Conservation (phyloP, 768 basidiomycete genomes). For the Auricularia sp. region DNA sequence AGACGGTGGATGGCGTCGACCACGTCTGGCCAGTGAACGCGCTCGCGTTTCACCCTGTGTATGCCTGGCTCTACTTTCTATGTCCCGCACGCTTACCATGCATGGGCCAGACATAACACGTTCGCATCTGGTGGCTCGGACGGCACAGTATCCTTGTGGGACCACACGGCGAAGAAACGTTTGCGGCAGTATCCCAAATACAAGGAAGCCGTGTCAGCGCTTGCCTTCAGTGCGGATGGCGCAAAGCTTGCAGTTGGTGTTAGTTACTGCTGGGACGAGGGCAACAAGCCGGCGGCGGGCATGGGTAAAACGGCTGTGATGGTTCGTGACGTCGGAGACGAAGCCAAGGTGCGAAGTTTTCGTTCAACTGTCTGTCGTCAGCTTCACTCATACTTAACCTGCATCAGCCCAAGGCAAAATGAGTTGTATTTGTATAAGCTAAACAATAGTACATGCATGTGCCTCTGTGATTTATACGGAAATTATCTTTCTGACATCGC, state of each 20-base stretch:
- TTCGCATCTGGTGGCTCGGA: conserved; percentile 96
- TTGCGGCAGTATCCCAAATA: conserved; percentile 84
- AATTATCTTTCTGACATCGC: no score
- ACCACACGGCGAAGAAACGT: conserved; percentile 92
- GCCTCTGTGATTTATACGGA: no score
- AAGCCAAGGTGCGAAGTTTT: conserved; percentile 51
- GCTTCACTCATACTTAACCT: neutral
- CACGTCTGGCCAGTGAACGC: conserved; percentile 96
- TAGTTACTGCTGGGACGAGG: conserved; percentile 87
- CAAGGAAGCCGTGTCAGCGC: conserved; percentile 58
- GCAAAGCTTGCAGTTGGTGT: conserved; percentile 73
- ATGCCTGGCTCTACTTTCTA: conserved; percentile 14
- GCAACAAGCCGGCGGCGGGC: conserved; percentile 59
- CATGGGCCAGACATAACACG: conserved; percentile 64
- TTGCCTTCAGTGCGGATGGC: conserved; percentile 80
- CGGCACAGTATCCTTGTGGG: conserved; percentile 91
- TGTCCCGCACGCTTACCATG: neutral
- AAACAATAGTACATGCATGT: no score
- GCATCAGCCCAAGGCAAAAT: neutral
- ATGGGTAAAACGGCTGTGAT: conserved; percentile 52
- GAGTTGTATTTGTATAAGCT: neutral
- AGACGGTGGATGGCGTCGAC: conserved; percentile 82
- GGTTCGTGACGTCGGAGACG: conserved; percentile 60
- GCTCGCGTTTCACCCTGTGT: conserved; percentile 88
- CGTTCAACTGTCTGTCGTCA: no score